Conservation (phyloP, 768 basidiomycete genomes). For the Leccinum disarticulatum region DNA sequence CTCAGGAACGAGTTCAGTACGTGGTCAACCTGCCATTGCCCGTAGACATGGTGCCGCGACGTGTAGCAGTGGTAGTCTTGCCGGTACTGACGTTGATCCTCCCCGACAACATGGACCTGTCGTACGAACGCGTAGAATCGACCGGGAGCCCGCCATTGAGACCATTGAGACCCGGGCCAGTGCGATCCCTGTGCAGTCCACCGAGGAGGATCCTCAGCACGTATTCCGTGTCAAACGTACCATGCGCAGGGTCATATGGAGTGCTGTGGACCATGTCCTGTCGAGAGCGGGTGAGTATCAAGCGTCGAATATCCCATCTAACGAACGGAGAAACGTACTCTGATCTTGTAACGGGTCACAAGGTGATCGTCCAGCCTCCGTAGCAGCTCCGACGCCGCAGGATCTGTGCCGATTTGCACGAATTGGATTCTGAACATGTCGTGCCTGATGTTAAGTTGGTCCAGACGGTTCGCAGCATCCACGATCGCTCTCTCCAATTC, state of each 20-base stretch:
- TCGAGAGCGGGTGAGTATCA: not conserved
- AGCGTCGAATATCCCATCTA: not conserved
- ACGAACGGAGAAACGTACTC: slow-evolving; percentile 14
- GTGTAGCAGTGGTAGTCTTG: too few relatives aligned
- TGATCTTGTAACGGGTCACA: slow-evolving; percentile 29
- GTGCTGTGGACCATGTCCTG: slow-evolving; percentile 51
- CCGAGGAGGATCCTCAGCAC: slow-evolving; percentile 37
- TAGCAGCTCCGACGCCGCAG: slow-evolving; percentile 38
- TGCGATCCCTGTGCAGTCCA: slow-evolving; percentile 17
- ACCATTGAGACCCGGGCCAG: not conserved
- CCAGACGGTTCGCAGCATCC: slow-evolving; percentile 39
- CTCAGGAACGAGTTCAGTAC: too few relatives aligned
- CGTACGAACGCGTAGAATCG: not conserved
- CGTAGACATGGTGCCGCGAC: too few relatives aligned
- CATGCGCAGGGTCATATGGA: slow-evolving; percentile 33
- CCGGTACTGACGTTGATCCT: slow-evolving; percentile 4
- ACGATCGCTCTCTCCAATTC: slow-evolving; percentile 34
- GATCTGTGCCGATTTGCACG: slow-evolving; percentile 44
- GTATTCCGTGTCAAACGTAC: slow-evolving; percentile 34
- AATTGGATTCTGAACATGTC: slow-evolving; percentile 47
- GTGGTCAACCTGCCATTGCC: too few relatives aligned
- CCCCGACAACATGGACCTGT: not conserved
- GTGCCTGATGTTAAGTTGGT: slow-evolving; percentile 33
- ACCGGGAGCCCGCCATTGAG: slow-evolving; percentile 11
- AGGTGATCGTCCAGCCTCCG: slow-evolving; percentile 43